Base-by-base conservation (phyloP, 768 basidiomycete species). In the Dioszegia aurantiaca region DNA sequence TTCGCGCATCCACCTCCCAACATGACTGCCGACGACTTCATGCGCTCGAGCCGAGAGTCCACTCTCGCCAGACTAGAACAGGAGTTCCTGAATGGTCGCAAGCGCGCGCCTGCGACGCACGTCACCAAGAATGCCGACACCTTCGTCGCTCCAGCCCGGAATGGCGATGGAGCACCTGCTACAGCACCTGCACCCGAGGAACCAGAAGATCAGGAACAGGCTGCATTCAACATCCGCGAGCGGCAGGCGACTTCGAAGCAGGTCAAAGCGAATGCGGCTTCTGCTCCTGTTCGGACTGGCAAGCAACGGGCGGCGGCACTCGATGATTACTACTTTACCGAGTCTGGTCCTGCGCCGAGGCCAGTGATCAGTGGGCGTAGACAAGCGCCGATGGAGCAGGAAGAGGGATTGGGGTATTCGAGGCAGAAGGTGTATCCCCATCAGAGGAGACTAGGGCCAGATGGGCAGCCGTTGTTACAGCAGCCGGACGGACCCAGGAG, bases 81-180 rank as follows among this genome's bases (percentile, higher is more conserved):
- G 8, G 64, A 80, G 80, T 24, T 66, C 43, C 58, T 58, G 33
- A 58, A 70, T 19, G 84, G 85, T n/a, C 90, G 89, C 79, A 99
- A 99, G 78, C 83, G 83, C 31, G 94, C 91, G 0, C 93, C 94
- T 2, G 80, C 81, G 0, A 93, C 91, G 1, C 85, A 90, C 39
- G 94, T 97, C 37, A 82, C 81, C 30, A 89, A 91, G 77, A 82
- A 82, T 52, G 86, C 92, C 5, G 86, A 90, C 72, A 93, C 93
- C 0, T 94, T 85, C 70, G 81, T 95, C 4, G 75, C 82, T 21
- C 65, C 74, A 33, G 55, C 62, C 37, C 63, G 73, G 9, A 73
- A 77, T 28, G 81, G 71, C 10, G 66, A 52, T 49, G 57, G 55
- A 17, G 58, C 60, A 27, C 36, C 55, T 9, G 59, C 58, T 6